phyloP scores from a whole-genome alignment of 805 yeast genomes.

The Isabelozyma rhagii region DNA sequence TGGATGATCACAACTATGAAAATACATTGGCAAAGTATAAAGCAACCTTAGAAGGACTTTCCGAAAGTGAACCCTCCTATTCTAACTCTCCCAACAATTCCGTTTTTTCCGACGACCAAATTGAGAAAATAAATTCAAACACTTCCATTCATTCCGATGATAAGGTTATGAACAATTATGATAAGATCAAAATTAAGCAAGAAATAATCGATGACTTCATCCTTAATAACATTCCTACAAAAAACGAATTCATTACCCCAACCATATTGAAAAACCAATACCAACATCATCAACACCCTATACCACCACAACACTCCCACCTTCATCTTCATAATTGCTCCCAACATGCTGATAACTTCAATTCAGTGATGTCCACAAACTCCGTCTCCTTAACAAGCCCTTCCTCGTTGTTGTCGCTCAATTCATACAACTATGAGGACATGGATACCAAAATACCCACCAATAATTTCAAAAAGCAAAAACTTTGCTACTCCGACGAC shows the following conservation, averaged over 20 bases:
- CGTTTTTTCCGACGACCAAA: conserved; percentile 18
- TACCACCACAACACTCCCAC: neutral
- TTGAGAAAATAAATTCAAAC: neutral
- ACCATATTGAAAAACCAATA: neutral
- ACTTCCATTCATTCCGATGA: conserved; percentile 8
- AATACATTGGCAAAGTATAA: conserved; percentile 4
- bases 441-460: conserved; percentile 9
- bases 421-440: conserved; percentile 21
- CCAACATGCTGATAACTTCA: neutral
- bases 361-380: conserved; percentile 2
- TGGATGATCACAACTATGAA: conserved; percentile 10
- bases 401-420: conserved; percentile 31
- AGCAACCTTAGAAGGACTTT: neutral
- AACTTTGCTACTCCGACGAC: neutral
- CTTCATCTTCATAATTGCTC: neutral
- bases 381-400: conserved; percentile 30
- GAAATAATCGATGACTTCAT: conserved; percentile 39
- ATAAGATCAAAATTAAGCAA: conserved; percentile 29
- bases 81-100: conserved; percentile 21
- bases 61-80: neutral
- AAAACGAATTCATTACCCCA: neutral
- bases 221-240: conserved; percentile 33
- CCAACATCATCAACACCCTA: neutral
- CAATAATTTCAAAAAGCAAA: conserved; percentile 2
- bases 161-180: conserved; percentile 6